Evolutionary conservation across 441 rosid genomes (phyloP).

Genomic region (Raphanus hybrid): DNA sequence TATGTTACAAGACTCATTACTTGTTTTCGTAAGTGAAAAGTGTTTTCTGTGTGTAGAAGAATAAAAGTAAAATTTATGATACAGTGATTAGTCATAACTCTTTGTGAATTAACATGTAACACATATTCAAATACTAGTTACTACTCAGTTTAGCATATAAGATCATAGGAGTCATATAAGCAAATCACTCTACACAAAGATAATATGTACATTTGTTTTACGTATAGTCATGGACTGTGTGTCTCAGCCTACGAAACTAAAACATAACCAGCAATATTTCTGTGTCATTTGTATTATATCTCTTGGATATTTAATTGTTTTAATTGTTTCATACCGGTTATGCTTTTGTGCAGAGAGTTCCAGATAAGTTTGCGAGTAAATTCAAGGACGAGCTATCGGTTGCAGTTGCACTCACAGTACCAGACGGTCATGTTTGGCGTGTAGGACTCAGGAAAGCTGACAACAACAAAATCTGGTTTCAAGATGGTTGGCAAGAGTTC

Average conservation of each 20-base stretch:
- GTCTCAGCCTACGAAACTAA: slow-evolving; percentile 11
- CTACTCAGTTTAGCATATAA: slow-evolving; percentile 5
- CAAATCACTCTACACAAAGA: not conserved
- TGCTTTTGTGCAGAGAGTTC: slow-evolving; percentile 80
- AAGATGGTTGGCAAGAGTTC: slow-evolving; percentile 94
- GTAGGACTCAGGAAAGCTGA: slow-evolving; percentile 79
- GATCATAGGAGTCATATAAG: not conserved
- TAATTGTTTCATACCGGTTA: slow-evolving; percentile 2
- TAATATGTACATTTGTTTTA: slow-evolving; percentile 6
- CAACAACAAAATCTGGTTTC: slow-evolving; percentile 88
- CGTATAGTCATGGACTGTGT: not conserved
- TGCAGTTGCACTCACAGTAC: slow-evolving; percentile 81
- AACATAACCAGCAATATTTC: not conserved
- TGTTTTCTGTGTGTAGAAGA: not conserved
- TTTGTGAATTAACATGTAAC: slow-evolving; percentile 1
- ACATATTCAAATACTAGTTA: not conserved
- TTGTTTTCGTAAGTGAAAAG: not conserved
- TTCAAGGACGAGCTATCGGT: slow-evolving; percentile 79
- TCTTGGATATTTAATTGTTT: slow-evolving; percentile 17
- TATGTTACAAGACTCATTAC: slow-evolving; percentile 1
- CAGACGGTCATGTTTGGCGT: slow-evolving; percentile 88
- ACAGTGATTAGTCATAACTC: slow-evolving; percentile 18
- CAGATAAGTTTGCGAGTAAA: slow-evolving; percentile 85
- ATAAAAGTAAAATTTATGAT: not conserved
- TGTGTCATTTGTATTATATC: not conserved